phyloP scores from a whole-genome alignment of 257 asterid species.

The Nicotiana paniculata region DNA sequence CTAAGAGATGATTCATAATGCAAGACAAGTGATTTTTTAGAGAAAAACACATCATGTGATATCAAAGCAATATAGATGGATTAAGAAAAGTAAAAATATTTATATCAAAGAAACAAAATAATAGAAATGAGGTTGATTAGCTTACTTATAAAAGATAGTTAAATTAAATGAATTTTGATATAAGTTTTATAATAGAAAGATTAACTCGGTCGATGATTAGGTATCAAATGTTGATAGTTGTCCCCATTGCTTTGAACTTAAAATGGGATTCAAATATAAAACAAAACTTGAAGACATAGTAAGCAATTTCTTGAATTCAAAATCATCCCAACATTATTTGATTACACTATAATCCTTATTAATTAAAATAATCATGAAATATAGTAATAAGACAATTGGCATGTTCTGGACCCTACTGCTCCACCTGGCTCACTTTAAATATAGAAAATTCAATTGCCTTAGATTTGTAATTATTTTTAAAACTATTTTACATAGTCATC shows the following conservation, averaged over 20 bases:
- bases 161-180: background rate
- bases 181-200: background rate
- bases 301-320: background rate
- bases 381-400: conserved; percentile 8
- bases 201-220: background rate
- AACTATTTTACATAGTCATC: background rate
- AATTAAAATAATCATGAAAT: background rate
- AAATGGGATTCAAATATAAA: background rate
- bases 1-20: no score
- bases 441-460: background rate
- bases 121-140: background rate
- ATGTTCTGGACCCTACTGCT: conserved; percentile 15
- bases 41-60: background rate
- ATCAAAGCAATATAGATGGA: background rate
- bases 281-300: background rate
- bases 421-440: background rate
- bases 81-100: background rate
- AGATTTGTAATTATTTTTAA: background rate
- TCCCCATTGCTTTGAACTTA: background rate
- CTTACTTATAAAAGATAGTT: background rate
- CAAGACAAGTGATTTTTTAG: background rate
- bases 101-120: background rate
- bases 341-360: background rate
- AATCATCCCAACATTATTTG: background rate
- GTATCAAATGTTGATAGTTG: background rate